Percentiles rank a stretch among this genome's conserved stretches.
These are phyloP conservation scores for Pluteus cervinus DNA, from an alignment of 768 basidiomycete species.

Conservation along the genomic window DNA sequence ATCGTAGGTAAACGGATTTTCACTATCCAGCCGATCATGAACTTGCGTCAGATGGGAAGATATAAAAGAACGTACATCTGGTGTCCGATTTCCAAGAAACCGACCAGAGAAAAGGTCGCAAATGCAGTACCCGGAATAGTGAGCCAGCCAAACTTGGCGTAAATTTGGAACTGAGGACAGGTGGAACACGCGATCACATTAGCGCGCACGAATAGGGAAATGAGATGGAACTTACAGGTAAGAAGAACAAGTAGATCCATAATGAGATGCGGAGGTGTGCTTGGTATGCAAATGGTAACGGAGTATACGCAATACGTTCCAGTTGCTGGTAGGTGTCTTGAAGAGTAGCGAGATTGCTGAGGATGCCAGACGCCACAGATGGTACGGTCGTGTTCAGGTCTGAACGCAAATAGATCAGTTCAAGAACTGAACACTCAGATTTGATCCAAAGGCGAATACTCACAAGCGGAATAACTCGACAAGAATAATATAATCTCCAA, in stretches of 20 bases:
- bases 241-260: too few species aligned
- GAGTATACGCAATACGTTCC: constrained; percentile 58
- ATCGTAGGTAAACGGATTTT: constrained; percentile 66
- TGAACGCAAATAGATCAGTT: too few species aligned
- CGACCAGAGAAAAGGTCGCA: constrained; percentile 55
- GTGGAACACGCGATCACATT: constrained; percentile 15
- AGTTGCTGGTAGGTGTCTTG: constrained; percentile 56
- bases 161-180: constrained; percentile 43
- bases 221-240: constrained; percentile 33
- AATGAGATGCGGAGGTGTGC: constrained; percentile 58
- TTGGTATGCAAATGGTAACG: constrained; percentile 66
- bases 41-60: background rate
- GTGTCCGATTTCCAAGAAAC: constrained; percentile 65
- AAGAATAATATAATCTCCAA: constrained; percentile 52
- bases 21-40: constrained; percentile 25
- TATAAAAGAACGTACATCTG: constrained; percentile 43
- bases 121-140: constrained; percentile 60
- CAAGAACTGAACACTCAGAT: too few species aligned
- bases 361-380: constrained; percentile 44
- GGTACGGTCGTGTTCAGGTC: too few species aligned
- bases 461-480: constrained; percentile 41
- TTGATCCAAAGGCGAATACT: background rate
- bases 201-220: constrained; percentile 32
- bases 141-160: constrained; percentile 28
- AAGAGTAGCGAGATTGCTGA: constrained; percentile 36